phyloP scores from a whole-genome alignment of 192 early-diverging fungal genomes.

The Phycomyces blakesleeanus region DNA sequence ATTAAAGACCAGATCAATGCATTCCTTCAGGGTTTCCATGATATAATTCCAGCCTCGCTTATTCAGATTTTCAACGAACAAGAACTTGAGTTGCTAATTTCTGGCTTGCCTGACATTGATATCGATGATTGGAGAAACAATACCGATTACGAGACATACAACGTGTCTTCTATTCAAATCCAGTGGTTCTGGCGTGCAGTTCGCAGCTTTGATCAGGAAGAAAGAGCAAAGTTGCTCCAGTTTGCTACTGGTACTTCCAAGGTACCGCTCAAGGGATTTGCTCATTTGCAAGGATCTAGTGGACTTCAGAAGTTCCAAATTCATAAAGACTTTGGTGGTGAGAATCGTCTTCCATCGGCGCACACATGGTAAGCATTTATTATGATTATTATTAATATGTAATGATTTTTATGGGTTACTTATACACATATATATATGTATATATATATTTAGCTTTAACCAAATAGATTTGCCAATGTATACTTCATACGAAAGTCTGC shows the following conservation, averaged over 20 bases:
- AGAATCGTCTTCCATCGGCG: constrained; percentile 87
- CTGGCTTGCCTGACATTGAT: constrained; percentile 97
- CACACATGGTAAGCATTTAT: constrained; percentile 82
- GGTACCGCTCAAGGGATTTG: constrained; percentile 95
- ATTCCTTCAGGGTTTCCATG: constrained; percentile 94
- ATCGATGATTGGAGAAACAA: constrained; percentile 99
- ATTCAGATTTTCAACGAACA: constrained; percentile 99
- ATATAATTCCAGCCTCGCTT: constrained; percentile 87
- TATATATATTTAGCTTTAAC: constrained; percentile 71
- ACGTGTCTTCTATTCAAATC: constrained; percentile 79
- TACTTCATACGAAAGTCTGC: constrained; percentile 85
- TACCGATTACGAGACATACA: constrained; percentile 93
- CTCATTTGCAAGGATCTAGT: constrained; percentile 85
- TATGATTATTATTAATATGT: too few relatives aligned
- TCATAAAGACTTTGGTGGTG: constrained; percentile 89
- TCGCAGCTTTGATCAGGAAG: constrained; percentile 94
- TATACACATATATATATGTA: neutral
- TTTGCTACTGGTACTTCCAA: constrained; percentile 98
- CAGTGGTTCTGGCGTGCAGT: constrained; percentile 99
- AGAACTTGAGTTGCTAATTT: constrained; percentile 96
- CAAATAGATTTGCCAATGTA: constrained; percentile 95
- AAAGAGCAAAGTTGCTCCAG: constrained; percentile 95
- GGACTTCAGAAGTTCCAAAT: constrained; percentile 99
- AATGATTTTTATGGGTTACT: too few relatives aligned
- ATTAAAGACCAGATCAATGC: constrained; percentile 94